These are phyloP conservation scores for Tricharina praecox DNA, from an alignment of 495 filamentous ascomycete genomes.

Conservation along the genomic window DNA sequence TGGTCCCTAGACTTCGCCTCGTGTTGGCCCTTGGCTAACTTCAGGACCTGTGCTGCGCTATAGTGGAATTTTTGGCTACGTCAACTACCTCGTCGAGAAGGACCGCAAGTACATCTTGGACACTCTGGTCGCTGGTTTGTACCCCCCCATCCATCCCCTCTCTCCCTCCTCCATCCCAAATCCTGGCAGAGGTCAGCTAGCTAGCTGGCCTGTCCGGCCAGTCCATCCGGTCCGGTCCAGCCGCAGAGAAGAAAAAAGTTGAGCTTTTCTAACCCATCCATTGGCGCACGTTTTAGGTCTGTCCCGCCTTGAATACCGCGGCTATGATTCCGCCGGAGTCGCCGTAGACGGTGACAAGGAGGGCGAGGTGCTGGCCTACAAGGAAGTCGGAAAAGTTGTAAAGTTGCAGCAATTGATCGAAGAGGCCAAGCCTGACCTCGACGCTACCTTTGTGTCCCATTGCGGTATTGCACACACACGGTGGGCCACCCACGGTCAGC, in stretches of 20 bases:
- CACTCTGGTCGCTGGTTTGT: constrained; percentile 83
- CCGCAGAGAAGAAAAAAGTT: too few relatives aligned
- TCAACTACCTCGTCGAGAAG: constrained; percentile 85
- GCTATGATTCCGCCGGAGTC: constrained; percentile 92
- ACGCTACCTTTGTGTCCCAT: constrained; percentile 89
- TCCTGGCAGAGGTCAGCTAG: too few relatives aligned
- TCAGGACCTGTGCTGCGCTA: neutral
- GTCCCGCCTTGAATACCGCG: constrained; percentile 79
- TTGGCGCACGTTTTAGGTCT: constrained; percentile 57
- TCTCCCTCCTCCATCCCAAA: too few relatives aligned
- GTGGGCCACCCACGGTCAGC: constrained; percentile 94
- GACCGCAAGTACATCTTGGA: constrained; percentile 87
- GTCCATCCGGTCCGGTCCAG: too few relatives aligned
- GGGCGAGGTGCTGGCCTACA: constrained; percentile 91
- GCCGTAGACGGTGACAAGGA: constrained; percentile 97
- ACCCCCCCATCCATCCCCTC: too few relatives aligned
- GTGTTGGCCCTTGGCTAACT: neutral
- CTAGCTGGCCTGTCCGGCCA: too few relatives aligned
- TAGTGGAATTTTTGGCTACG: constrained; percentile 98
- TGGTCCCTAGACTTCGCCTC: neutral
- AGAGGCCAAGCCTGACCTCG: constrained; percentile 62
- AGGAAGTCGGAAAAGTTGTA: constrained; percentile 97
- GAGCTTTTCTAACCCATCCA: too few relatives aligned
- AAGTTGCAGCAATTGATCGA: constrained; percentile 88
- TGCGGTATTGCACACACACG: constrained; percentile 96